Evolutionary conservation across 306 rosid genomes (phyloP).

Genomic region (Cicer arietinum): DNA sequence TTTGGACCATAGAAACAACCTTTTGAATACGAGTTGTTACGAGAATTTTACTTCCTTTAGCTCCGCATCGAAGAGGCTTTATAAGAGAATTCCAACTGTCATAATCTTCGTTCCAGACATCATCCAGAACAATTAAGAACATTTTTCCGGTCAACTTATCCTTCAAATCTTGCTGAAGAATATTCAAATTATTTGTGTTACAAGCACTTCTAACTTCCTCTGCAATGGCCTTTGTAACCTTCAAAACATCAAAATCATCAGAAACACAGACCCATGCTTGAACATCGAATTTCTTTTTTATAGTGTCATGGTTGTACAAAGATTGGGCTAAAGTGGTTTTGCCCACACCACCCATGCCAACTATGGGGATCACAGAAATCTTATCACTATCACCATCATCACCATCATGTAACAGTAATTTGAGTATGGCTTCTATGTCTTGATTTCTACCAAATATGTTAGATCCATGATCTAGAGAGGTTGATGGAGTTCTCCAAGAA

Average conservation of each 20-base stretch:
- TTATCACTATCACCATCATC: not conserved
- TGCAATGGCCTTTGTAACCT: not conserved
- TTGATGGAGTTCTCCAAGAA: conserved; percentile 9
- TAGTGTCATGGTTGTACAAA: not conserved
- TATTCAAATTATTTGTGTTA: not conserved
- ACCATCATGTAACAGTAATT: not conserved
- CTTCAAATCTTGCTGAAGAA: not conserved
- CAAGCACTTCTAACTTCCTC: not conserved
- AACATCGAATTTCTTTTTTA: not conserved
- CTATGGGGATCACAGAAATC: conserved; percentile 7
- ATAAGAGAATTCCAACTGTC: not conserved
- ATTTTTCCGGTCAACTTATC: not conserved
- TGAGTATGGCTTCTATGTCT: not conserved
- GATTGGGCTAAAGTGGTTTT: conserved; percentile 16
- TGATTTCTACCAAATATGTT: conserved; percentile 6
- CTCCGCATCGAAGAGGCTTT: conserved; percentile 1
- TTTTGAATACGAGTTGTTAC: conserved; percentile 1
- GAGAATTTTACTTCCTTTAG: conserved; percentile 14
- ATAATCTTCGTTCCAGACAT: not conserved
- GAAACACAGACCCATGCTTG: conserved; percentile 23
- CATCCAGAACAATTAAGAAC: conserved; percentile 23
- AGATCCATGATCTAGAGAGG: not conserved
- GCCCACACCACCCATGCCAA: conserved; percentile 8
- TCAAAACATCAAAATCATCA: not conserved
- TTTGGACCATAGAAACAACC: conserved; percentile 7